Conservation (phyloP, 2,329 filamentous ascomycete genomes). For the Arthrobotrys megalospora region DNA sequence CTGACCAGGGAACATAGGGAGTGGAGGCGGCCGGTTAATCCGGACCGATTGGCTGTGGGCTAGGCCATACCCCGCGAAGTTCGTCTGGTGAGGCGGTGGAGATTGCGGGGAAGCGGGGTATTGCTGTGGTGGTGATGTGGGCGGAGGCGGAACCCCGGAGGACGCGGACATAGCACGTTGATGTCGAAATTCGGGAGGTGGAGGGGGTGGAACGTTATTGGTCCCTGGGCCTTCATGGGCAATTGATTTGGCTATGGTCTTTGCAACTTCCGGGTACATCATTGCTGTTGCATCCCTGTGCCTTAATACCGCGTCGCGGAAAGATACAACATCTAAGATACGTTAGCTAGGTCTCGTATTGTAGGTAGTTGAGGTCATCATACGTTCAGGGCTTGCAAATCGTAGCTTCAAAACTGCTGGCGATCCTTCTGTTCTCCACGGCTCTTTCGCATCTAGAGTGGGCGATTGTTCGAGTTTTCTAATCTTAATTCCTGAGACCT, state of each 20-base stretch:
- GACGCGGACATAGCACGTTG: constrained; percentile 47
- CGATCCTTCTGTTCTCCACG: constrained; percentile 46
- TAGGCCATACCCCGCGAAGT: constrained; percentile 36
- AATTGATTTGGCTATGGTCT: constrained; percentile 38
- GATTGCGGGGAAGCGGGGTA: constrained; percentile 54
- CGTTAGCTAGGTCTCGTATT: constrained; percentile 20
- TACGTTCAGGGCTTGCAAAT: constrained; percentile 46
- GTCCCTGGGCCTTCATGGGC: constrained; percentile 40
- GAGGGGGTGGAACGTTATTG: constrained; percentile 43
- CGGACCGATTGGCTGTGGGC: constrained; percentile 49
- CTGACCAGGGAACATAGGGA: constrained; percentile 46
- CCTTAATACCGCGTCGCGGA: constrained; percentile 56
- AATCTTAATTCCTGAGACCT: constrained; percentile 54
- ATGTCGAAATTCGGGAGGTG: constrained; percentile 50
- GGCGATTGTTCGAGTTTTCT: constrained; percentile 54
- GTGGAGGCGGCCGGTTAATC: constrained; percentile 49
- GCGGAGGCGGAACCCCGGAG: constrained; percentile 35
- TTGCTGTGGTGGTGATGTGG: constrained; percentile 54
- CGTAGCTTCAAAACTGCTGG: constrained; percentile 46
- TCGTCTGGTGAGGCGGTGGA: constrained; percentile 48
- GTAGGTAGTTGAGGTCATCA: not conserved
- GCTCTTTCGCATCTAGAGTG: constrained; percentile 49
- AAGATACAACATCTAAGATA: constrained; percentile 42
- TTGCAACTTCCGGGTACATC: constrained; percentile 56
- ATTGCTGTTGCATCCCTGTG: constrained; percentile 58